Evolutionary conservation across 306 rosid genomes (phyloP).

Genomic region (Abrus precatorius): DNA sequence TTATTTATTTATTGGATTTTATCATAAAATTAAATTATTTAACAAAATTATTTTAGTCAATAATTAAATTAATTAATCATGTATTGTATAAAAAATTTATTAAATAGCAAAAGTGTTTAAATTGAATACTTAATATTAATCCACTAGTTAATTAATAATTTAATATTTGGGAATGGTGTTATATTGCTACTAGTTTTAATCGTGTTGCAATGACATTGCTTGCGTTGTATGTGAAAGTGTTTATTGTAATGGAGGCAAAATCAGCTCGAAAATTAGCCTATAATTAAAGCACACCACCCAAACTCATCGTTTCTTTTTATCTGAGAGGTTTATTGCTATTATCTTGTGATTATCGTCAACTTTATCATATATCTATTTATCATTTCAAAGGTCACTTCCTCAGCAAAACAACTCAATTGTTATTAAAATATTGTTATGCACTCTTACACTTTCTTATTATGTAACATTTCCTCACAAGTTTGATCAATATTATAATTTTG

Average conservation of each 20-base stretch:
- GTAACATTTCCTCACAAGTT: too few species aligned
- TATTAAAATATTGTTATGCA: not conserved
- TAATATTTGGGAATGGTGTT: not conserved
- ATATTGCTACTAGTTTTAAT: not conserved
- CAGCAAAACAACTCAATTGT: not conserved
- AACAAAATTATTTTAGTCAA: too few species aligned
- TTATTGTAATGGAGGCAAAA: not conserved
- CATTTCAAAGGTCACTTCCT: constrained; percentile 13
- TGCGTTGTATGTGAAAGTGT: not conserved
- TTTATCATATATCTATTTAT: not conserved
- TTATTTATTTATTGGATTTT: too few species aligned
- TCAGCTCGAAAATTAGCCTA: not conserved
- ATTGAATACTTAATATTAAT: too few species aligned
- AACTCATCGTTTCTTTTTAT: not conserved
- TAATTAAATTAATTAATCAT: too few species aligned
- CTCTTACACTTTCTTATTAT: too few species aligned
- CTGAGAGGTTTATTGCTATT: not conserved
- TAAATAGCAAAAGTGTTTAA: too few species aligned
- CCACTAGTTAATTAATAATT: not conserved
- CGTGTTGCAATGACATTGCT: constrained; percentile 4
- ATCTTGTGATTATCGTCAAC: not conserved
- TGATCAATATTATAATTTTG: too few species aligned
- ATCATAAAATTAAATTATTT: too few species aligned
- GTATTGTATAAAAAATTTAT: too few species aligned
- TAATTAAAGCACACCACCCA: not conserved